These are phyloP conservation scores for Aspergillus leporis DNA, from an alignment of 495 filamentous ascomycete genomes.

Conservation along the genomic window DNA sequence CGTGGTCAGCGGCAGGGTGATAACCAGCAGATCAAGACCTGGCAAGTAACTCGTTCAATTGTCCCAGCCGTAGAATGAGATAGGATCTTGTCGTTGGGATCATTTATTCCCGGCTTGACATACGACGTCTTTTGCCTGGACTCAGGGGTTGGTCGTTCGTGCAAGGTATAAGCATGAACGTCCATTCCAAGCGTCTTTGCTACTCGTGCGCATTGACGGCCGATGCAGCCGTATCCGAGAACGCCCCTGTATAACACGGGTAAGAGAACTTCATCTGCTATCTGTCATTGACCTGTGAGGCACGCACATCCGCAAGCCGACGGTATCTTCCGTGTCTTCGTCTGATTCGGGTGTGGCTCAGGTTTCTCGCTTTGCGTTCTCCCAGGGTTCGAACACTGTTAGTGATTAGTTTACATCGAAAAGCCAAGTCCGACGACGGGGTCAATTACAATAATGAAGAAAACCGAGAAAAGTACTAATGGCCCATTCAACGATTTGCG, in stretches of 20 bases:
- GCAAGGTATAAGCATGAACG: constrained; percentile 66
- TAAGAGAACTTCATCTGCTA: background rate
- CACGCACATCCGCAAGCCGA: constrained; percentile 39
- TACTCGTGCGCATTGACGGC: constrained; percentile 63
- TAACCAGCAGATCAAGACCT: constrained; percentile 66
- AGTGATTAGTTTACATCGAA: background rate
- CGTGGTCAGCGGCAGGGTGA: constrained; percentile 65
- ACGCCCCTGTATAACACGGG: constrained; percentile 46
- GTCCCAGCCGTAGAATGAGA: constrained; percentile 62
- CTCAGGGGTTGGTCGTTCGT: constrained; percentile 37
- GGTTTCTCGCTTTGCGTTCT: constrained; percentile 49
- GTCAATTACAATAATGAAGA: constrained; percentile 37
- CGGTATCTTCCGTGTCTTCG: constrained; percentile 42
- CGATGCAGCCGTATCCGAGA: constrained; percentile 74
- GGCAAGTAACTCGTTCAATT: constrained; percentile 60
- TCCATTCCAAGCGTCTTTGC: constrained; percentile 69
- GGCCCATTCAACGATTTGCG: constrained; percentile 71
- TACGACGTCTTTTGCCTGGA: constrained; percentile 60
- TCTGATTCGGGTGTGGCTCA: constrained; percentile 46
- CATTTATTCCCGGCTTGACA: constrained; percentile 67
- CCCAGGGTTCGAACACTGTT: constrained; percentile 43
- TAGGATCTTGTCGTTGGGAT: constrained; percentile 66
- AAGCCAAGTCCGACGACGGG: background rate
- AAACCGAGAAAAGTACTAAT: constrained; percentile 52
- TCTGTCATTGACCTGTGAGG: background rate